These are phyloP conservation scores for Sporothrix sp. DNA, from an alignment of 2,329 filamentous ascomycete species.

Conservation along the genomic window DNA sequence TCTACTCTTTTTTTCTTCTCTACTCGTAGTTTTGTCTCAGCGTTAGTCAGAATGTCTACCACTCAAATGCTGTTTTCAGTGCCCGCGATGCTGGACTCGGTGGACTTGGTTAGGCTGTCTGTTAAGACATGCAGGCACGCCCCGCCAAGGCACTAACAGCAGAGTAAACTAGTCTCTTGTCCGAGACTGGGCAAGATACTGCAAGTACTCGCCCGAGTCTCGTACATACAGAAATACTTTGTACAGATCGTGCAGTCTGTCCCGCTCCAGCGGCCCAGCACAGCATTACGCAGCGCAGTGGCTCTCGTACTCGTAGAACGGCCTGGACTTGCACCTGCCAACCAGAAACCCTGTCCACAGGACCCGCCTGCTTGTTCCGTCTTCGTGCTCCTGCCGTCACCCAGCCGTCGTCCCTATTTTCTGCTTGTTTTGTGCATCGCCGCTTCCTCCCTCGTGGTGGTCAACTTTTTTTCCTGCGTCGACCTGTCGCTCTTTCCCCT, in stretches of 20 bases:
- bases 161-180: not conserved
- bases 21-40: not conserved
- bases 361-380: constrained; percentile 5
- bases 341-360: not conserved
- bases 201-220: too few species aligned
- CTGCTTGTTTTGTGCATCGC: not conserved
- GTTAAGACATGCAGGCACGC: not conserved
- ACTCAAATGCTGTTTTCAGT: constrained; percentile 2
- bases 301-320: not conserved
- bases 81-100: not conserved
- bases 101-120: too few species aligned
- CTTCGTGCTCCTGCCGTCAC: constrained; percentile 5
- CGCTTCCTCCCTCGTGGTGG: not conserved
- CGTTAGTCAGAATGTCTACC: not conserved
- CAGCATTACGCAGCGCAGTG: constrained; percentile 8
- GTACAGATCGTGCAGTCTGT: too few species aligned
- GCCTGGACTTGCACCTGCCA: not conserved
- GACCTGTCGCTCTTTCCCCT: not conserved
- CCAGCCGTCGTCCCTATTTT: not conserved
- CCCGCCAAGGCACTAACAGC: constrained; percentile 6
- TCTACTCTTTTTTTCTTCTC: too few species aligned
- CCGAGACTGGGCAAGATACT: not conserved
- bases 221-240: too few species aligned
- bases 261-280: not conserved
- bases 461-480: not conserved